Evolutionary conservation across 2,329 filamentous ascomycete genomes (phyloP).

Genomic region (Talaromyces amestolkiae): DNA sequence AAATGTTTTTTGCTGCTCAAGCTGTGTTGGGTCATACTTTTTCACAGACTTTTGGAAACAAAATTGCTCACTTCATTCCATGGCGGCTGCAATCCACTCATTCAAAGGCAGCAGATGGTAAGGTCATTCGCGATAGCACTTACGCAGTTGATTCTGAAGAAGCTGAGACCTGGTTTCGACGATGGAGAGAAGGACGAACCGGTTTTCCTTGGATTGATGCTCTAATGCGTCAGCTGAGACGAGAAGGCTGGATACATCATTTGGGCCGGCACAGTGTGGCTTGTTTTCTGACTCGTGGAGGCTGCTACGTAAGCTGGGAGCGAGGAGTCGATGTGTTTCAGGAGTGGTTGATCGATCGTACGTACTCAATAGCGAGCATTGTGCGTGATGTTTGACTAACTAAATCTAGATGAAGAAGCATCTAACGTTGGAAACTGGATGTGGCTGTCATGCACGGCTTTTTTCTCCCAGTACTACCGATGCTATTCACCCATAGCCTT

Average conservation of each 20-base stretch:
- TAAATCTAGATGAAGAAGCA: constrained; percentile 20
- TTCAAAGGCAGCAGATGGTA: constrained; percentile 32
- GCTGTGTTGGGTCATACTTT: constrained; percentile 65
- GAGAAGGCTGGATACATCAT: constrained; percentile 78
- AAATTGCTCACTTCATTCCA: constrained; percentile 69
- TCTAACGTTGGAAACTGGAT: constrained; percentile 30
- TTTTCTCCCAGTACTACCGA: constrained; percentile 44
- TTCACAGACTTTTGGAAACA: constrained; percentile 63
- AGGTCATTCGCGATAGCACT: constrained; percentile 53
- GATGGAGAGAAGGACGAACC: constrained; percentile 67
- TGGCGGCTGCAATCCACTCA: constrained; percentile 70
- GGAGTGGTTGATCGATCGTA: constrained; percentile 67
- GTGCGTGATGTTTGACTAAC: neutral
- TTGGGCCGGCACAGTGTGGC: constrained; percentile 74
- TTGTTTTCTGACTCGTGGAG: constrained; percentile 75
- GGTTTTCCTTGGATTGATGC: constrained; percentile 81
- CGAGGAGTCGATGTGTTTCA: constrained; percentile 75
- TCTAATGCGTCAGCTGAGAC: constrained; percentile 69
- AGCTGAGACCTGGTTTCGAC: constrained; percentile 64
- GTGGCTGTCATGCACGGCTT: constrained; percentile 70
- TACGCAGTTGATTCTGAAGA: constrained; percentile 63
- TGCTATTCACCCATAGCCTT: constrained; percentile 62
- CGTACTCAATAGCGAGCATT: neutral
- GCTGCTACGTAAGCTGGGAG: constrained; percentile 77
- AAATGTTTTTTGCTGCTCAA: constrained; percentile 82